A percentile compares a stretch with the other conserved stretches of the same genome.
Conservation (phyloP, 2,329 filamentous ascomycete species). For the Blastomyces emzantsi region DNA sequence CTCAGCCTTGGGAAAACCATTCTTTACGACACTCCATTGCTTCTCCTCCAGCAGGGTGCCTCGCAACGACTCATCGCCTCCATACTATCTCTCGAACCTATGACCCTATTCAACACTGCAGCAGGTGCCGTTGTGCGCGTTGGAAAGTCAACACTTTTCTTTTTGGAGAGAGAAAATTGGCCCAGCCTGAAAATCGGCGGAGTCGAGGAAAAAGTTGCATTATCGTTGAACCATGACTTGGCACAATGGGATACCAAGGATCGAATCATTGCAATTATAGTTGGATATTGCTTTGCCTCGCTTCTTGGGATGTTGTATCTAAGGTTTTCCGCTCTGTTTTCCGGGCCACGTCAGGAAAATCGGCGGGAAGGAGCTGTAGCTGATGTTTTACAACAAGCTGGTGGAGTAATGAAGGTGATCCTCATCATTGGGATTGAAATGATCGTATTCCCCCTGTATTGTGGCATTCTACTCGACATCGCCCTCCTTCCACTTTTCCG, state of each 20-base stretch:
- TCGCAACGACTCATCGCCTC: slow-evolving; percentile 6
- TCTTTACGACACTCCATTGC: slow-evolving; percentile 32
- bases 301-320: slow-evolving; percentile 70
- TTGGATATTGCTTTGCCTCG: slow-evolving; percentile 72
- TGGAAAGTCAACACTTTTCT: slow-evolving; percentile 17
- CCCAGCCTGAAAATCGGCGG: slow-evolving; percentile 20
- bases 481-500: slow-evolving; percentile 86
- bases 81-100: neutral
- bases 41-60: slow-evolving; percentile 9
- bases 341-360: slow-evolving; percentile 46
- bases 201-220: slow-evolving; percentile 15
- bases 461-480: slow-evolving; percentile 78
- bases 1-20: slow-evolving; percentile 37
- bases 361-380: slow-evolving; percentile 61
- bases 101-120: neutral
- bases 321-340: slow-evolving; percentile 60
- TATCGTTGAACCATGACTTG: slow-evolving; percentile 47
- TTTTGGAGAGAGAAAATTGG: slow-evolving; percentile 24
- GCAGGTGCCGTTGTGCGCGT: slow-evolving; percentile 16
- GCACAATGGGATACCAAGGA: slow-evolving; percentile 63
- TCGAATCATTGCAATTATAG: slow-evolving; percentile 61
- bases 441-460: slow-evolving; percentile 94
- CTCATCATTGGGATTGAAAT: slow-evolving; percentile 98
- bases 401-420: slow-evolving; percentile 95
- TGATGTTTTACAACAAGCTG: slow-evolving; percentile 81